Percentiles rank a stretch among this genome's conserved stretches.
Evolutionary conservation across 1,284 basidiomycete species (phyloP).

Genomic region (Vanrija pseudolonga): DNA sequence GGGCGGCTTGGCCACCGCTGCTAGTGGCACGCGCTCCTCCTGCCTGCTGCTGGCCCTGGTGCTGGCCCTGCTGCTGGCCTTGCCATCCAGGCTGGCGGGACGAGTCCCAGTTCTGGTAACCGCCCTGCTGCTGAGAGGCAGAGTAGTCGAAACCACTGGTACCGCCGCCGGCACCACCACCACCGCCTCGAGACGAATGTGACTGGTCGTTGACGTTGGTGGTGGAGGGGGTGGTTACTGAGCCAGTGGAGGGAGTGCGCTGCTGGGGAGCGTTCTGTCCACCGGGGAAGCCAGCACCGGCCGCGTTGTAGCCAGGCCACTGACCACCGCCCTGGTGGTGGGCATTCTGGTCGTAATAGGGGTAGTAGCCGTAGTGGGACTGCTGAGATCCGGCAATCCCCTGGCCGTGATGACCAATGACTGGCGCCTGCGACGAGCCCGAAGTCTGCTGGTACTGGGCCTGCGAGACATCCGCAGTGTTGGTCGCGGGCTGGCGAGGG

Average conservation of each 20-base stretch:
- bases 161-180: background rate
- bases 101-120: slow-evolving; percentile 16
- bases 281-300: background rate
- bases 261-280: slow-evolving; percentile 6
- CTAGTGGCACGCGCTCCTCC: slow-evolving; percentile 9
- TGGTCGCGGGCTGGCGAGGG: slow-evolving; percentile 6
- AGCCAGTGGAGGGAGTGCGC: slow-evolving; percentile 10
- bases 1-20: slow-evolving; percentile 9
- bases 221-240: slow-evolving; percentile 5
- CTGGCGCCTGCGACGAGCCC: background rate
- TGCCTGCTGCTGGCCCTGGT: slow-evolving; percentile 15
- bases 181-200: background rate
- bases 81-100: background rate
- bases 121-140: slow-evolving; percentile 4
- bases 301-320: slow-evolving; percentile 11
- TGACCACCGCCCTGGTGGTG: slow-evolving; percentile 13
- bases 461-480: slow-evolving; percentile 7
- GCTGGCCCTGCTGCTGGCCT: background rate
- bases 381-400: slow-evolving; percentile 1
- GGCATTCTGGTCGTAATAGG: slow-evolving; percentile 10
- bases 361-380: slow-evolving; percentile 14
- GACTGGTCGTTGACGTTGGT: slow-evolving; percentile 2
- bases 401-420: background rate
- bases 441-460: slow-evolving; percentile 19
- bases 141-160: slow-evolving; percentile 11